These are phyloP conservation scores for Astrephomene gubernaculifera DNA, from an alignment of 139 green algal species.

Conservation along the genomic window DNA sequence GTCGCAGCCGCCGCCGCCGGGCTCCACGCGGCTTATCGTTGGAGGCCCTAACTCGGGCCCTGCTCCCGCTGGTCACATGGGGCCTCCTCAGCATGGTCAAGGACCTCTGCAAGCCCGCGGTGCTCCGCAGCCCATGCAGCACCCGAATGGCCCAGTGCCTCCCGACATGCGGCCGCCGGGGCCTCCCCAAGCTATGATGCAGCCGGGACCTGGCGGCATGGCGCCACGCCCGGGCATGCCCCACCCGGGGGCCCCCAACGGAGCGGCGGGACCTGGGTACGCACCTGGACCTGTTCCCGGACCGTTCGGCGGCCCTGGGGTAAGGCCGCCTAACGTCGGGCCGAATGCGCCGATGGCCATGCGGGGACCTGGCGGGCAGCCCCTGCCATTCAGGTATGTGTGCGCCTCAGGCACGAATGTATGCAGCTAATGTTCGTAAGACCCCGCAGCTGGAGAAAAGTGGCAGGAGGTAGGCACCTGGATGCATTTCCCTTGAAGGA, in stretches of 20 bases:
- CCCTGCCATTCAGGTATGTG: neutral
- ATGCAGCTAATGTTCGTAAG: too few relatives aligned
- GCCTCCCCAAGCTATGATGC: neutral
- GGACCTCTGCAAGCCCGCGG: neutral
- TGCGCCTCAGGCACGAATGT: neutral
- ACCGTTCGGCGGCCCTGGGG: too few relatives aligned
- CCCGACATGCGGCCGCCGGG: neutral
- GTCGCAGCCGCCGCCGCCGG: neutral
- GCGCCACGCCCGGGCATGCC: neutral
- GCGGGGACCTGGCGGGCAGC: neutral
- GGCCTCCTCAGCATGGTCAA: neutral
- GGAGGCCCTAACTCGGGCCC: neutral
- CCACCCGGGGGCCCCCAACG: too few relatives aligned
- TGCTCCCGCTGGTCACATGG: neutral
- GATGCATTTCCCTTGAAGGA: too few relatives aligned
- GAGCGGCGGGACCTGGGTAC: too few relatives aligned
- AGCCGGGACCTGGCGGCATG: neutral
- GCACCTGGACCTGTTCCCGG: too few relatives aligned
- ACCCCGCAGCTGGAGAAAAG: too few relatives aligned
- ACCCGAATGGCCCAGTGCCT: neutral
- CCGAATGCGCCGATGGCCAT: neutral
- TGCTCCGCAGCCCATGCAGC: neutral
- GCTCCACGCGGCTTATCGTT: neutral
- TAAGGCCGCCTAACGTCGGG: too few relatives aligned
- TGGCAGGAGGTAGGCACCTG: too few relatives aligned